phyloP scores from a whole-genome alignment of 2,329 filamentous ascomycete genomes.

The Pezizomycotina sp. region DNA sequence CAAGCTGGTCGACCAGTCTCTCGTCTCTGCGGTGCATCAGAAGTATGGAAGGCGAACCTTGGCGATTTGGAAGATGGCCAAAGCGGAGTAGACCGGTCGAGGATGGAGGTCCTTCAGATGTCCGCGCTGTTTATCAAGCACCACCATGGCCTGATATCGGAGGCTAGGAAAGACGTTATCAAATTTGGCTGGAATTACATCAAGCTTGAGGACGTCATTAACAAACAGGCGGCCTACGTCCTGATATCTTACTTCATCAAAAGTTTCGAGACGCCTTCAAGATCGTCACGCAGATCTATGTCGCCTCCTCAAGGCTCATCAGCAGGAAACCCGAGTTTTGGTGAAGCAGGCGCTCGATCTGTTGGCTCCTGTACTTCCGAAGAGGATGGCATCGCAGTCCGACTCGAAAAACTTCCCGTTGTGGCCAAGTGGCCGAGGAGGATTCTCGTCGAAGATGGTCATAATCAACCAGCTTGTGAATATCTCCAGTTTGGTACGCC shows the following conservation, averaged over 20 bases:
- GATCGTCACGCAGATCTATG: conserved; percentile 89
- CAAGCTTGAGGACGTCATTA: conserved; percentile 93
- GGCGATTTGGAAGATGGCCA: conserved; percentile 70
- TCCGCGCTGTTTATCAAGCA: conserved; percentile 94
- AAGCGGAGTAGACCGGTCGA: conserved; percentile 77
- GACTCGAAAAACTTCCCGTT: conserved; percentile 58
- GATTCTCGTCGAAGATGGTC: conserved; percentile 82
- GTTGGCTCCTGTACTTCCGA: conserved; percentile 82
- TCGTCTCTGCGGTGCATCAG: conserved; percentile 79
- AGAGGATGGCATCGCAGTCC: conserved; percentile 51
- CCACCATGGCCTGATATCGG: conserved; percentile 70
- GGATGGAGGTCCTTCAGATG: conserved; percentile 88
- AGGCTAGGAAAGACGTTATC: conserved; percentile 91
- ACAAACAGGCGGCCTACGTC: conserved; percentile 95
- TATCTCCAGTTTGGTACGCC: conserved; percentile 86
- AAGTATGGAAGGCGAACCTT: conserved; percentile 85
- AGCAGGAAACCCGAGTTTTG: conserved; percentile 79
- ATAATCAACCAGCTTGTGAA: conserved; percentile 91
- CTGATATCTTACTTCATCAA: conserved; percentile 96
- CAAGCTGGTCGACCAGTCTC: conserved; percentile 64
- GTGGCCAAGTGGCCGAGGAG: conserved; percentile 80
- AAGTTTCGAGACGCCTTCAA: conserved; percentile 93
- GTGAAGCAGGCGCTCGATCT: conserved; percentile 91
- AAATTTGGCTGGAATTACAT: conserved; percentile 99
- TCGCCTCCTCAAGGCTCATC: conserved; percentile 82